Evolutionary conservation across 345 rosid species (phyloP), one percentile per base, ranked within the genome.

Genomic region (Cardamine chenopodiifolia): DNA sequence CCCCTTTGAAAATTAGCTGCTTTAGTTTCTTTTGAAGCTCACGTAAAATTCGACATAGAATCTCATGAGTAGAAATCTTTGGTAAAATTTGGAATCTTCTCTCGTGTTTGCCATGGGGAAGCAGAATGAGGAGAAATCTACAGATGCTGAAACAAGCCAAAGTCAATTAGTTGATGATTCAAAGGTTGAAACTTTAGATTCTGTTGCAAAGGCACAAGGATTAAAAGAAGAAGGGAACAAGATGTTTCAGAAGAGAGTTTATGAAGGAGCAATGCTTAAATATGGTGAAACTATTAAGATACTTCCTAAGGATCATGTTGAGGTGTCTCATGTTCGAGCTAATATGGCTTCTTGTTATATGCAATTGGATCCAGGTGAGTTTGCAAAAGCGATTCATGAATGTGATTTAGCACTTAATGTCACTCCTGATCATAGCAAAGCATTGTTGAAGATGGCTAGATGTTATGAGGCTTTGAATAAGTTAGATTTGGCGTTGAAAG

Each of bases 341-440:
- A 83, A 86, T 68, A 86, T 88, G 84, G 98, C 98, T 10, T 87
- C 96, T 0, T 93, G 98, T 67, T 93, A 87, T 76, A 93, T 93
- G 96, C 98, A 91, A 75, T 80, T 85, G 80, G 97, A 94, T 53
- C 78, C 85, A 12, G 74, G 68, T 25, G 93, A 93, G 82, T 93
- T 82, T 72, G 94, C 88, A 0, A 84, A 78, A 69, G 98, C 98
- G 0, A 84, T 93, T 62, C 73, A 81, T 4, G 93, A 93, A 71
- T 91, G 96, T 53, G 85, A 91, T 76, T 78, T 89, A 78, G 94
- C 98, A 4, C 82, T 93, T 10, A 86, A 66, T 78, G 86, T 89
- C 37, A 79, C 90, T 1, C 97, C 93, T 13, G 86, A 81, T 67
- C 85, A 85, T 75, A 79, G 83, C 65, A 91, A 88, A 81, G 92